Evolutionary conservation across 768 basidiomycete species (phyloP).

Genomic region (Kwoniella dendrophila): DNA sequence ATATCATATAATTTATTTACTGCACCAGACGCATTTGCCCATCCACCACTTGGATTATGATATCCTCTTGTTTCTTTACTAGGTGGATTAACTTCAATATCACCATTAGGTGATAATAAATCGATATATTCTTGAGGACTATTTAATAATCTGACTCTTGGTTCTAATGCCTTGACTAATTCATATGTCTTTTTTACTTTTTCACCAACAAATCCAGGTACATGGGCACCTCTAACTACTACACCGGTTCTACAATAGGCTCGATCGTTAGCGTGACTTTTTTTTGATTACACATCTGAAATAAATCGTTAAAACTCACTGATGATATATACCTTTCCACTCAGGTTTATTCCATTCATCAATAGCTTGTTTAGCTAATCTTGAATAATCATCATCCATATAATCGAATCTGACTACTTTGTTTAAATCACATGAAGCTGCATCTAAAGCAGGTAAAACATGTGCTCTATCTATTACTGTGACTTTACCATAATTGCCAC

Average conservation of each 20-base stretch:
- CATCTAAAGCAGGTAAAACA: constrained; percentile 42
- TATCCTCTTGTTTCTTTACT: constrained; percentile 16
- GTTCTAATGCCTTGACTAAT: constrained; percentile 15
- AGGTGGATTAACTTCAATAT: constrained; percentile 5
- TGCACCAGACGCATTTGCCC: constrained; percentile 28
- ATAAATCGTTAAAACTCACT: constrained; percentile 25
- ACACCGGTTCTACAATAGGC: constrained; percentile 20
- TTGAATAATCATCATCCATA: constrained; percentile 40
- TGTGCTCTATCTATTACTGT: constrained; percentile 45
- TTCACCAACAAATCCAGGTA: not conserved
- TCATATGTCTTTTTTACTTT: not conserved
- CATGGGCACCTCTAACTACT: constrained; percentile 20
- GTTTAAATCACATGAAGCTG: constrained; percentile 51
- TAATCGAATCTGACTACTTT: constrained; percentile 54
- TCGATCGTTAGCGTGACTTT: not conserved
- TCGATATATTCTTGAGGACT: constrained; percentile 9
- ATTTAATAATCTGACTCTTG: constrained; percentile 3
- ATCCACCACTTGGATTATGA: constrained; percentile 29
- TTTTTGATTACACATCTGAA: not conserved
- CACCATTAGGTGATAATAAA: constrained; percentile 5
- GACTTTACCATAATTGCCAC: constrained; percentile 17
- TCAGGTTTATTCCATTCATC: constrained; percentile 36
- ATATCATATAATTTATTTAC: constrained; percentile 21
- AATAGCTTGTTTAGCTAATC: constrained; percentile 42
- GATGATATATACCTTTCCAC: constrained; percentile 40